Evolutionary conservation across 106 monocot genomes (phyloP).

Genomic region (Phalaenopsis aphrodite): DNA sequence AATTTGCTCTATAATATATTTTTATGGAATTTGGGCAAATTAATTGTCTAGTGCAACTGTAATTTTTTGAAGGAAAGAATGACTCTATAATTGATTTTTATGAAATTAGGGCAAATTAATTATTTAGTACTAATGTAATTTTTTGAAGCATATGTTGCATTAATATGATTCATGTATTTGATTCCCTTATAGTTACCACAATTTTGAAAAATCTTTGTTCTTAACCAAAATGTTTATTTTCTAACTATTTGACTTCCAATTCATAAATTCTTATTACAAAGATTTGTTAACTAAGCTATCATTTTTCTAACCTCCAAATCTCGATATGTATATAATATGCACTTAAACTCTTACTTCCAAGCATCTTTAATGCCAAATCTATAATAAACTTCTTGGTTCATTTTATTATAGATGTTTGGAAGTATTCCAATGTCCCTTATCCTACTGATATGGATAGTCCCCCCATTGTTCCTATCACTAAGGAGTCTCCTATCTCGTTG

Average conservation of each 20-base stretch:
- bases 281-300: neutral
- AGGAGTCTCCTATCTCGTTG: no score
- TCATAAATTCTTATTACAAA: neutral
- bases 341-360: neutral
- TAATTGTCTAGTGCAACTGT: no score
- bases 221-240: neutral
- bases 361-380: neutral
- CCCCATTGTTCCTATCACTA: no score
- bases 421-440: no score
- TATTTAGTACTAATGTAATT: no score
- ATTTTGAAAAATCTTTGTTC: neutral
- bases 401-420: neutral
- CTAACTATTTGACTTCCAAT: neutral
- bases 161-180: neutral
- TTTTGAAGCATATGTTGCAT: no score
- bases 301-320: neutral
- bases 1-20: no score
- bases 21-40: no score
- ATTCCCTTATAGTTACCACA: neutral
- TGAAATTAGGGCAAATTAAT: no score
- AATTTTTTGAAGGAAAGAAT: no score
- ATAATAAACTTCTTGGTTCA: neutral
- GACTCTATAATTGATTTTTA: no score
- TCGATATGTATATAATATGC: neutral
- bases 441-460: no score